phyloP scores from a whole-genome alignment of 495 filamentous ascomycete species.

The Penicillium steckii region DNA sequence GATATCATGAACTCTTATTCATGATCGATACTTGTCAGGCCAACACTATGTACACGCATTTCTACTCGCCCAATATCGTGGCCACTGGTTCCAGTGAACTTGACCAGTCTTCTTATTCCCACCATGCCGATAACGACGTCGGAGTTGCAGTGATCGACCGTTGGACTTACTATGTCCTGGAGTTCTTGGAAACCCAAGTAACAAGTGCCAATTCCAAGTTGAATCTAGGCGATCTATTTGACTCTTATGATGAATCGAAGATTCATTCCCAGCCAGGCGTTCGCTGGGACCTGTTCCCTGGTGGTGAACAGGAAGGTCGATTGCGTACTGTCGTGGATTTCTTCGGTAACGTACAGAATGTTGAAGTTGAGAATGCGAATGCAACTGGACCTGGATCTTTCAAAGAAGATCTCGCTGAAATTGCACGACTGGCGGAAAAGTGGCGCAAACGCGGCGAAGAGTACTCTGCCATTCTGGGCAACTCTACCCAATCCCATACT shows the following conservation, averaged over 20 bases:
- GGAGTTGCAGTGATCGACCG: constrained; percentile 97
- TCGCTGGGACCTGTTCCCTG: constrained; percentile 87
- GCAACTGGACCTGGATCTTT: constrained; percentile 54
- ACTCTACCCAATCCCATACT: constrained; percentile 33
- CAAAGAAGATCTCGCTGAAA: constrained; percentile 73
- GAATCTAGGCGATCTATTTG: constrained; percentile 89
- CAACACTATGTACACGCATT: constrained; percentile 97
- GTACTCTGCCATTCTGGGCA: constrained; percentile 31
- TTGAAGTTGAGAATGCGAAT: constrained; percentile 74
- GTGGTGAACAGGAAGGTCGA: constrained; percentile 71
- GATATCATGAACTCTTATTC: constrained; percentile 93
- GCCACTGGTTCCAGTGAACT: constrained; percentile 92
- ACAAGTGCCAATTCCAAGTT: constrained; percentile 77
- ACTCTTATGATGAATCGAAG: constrained; percentile 90
- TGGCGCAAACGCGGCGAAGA: constrained; percentile 37
- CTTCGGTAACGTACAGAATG: constrained; percentile 96
- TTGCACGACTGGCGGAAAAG: constrained; percentile 57
- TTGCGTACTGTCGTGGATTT: constrained; percentile 87
- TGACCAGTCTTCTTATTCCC: constrained; percentile 91
- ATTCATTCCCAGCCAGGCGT: constrained; percentile 93
- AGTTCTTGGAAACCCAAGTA: constrained; percentile 91
- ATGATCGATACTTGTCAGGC: constrained; percentile 99
- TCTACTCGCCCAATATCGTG: constrained; percentile 96
- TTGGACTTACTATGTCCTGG: constrained; percentile 98
- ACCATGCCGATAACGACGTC: constrained; percentile 97